Evolutionary conservation across 176 grass and related monocot species (phyloP).

Genomic region (Pontederia crassipes): DNA sequence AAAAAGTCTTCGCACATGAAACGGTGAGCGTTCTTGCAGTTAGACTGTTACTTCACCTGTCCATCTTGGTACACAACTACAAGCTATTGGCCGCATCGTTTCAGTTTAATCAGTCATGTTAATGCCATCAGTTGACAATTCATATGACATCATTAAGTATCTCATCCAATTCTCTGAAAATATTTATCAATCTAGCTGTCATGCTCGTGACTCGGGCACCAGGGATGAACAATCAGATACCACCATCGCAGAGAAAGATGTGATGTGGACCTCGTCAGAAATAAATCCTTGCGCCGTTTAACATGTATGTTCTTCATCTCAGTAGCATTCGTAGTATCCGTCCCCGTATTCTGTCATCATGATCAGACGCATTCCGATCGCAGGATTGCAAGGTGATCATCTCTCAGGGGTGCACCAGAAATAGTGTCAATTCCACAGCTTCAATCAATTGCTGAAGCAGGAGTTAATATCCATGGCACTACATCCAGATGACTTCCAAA

Average conservation of each 20-base stretch:
- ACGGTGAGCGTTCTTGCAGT: too few relatives aligned
- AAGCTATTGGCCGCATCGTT: too few relatives aligned
- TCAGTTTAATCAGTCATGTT: too few relatives aligned
- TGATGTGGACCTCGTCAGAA: conserved; percentile 71
- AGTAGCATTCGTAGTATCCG: conserved; percentile 11
- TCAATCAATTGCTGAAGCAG: too few relatives aligned
- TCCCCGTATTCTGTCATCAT: neutral
- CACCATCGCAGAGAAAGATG: conserved; percentile 55
- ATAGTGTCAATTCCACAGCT: neutral
- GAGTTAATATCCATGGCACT: conserved; percentile 24
- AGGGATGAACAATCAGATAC: conserved; percentile 57
- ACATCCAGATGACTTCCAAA: conserved; percentile 65
- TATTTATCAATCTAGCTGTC: too few relatives aligned
- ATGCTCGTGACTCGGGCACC: too few relatives aligned
- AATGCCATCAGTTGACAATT: too few relatives aligned
- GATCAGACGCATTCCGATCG: conserved; percentile 10
- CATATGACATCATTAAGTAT: too few relatives aligned
- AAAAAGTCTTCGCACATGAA: too few relatives aligned
- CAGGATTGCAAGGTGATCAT: conserved; percentile 38
- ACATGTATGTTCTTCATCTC: conserved; percentile 25
- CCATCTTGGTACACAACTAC: too few relatives aligned
- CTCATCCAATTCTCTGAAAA: too few relatives aligned
- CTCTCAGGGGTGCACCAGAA: conserved; percentile 38
- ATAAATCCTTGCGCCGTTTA: conserved; percentile 45
- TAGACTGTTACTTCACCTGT: too few relatives aligned